Base-by-base conservation (phyloP, 306 rosid genomes). In the Rubus parviflorus region DNA sequence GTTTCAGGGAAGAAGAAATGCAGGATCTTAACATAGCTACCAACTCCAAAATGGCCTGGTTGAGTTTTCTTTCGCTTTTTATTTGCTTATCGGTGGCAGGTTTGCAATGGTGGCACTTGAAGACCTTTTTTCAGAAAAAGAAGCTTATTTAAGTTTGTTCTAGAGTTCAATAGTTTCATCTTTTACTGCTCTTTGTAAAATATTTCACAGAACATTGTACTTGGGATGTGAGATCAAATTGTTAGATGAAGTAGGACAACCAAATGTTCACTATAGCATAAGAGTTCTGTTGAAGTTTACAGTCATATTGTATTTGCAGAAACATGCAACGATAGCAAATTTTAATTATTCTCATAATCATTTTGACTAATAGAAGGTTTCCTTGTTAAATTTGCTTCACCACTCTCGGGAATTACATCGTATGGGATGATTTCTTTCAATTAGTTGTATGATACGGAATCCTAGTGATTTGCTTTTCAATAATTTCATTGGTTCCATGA, bases 51-150 rank as follows among this genome's bases (percentile, higher is more conserved):
- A 95, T 95, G 99, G 89, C 89, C 73, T 85, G 89, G 94, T 79
- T 95, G 84, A 86, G 96, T 85, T 70, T 92, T 42, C 91, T 95
- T 6, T 92, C 99, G 8, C 91, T 95, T 42, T 7, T 86, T 5
- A 82, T 92, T 40, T 89, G 97, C 84, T 83, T 89, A 74, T 88
- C 92, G 1, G 97, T 95, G 16, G 97, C 94, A 15, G 96, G 91
- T 41, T 19, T 92, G 82, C 99, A 95, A 76, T 41, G 90, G 72
- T 92, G 97, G 99, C 97, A 95, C 81, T 73, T 95, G 86, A 95
- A 92, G 92, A 76, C 89, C 82, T 95, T 92, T 87, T 95, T 92
- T 58, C 89, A 92, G 94, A 95, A 95, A 73, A 95, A 95, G 96
- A 95, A 95, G 86, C 85, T 95, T 46, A 95, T 95, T 68, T 95